Percentiles rank a stretch among this genome's conserved stretches.
Conservation (phyloP, 257 asterid genomes). For the Fraxinus excelsior region DNA sequence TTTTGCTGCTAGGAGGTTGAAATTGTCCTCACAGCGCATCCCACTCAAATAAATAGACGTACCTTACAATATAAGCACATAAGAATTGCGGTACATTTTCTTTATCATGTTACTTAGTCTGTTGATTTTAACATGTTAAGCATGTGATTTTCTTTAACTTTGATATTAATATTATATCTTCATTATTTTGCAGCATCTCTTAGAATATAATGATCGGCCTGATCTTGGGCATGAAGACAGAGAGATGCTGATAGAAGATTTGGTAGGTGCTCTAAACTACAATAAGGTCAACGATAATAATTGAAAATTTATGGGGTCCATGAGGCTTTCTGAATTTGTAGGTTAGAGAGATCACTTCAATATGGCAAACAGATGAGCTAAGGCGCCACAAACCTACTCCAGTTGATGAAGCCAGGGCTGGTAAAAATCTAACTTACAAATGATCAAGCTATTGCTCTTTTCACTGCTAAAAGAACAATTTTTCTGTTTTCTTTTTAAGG, state of each 20-base stretch:
- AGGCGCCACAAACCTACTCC: slow-evolving; percentile 98
- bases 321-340: slow-evolving; percentile 31
- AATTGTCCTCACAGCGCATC: slow-evolving; percentile 99
- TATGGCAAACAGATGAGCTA: slow-evolving; percentile 98
- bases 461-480: too few relatives aligned
- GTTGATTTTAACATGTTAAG: not conserved
- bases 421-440: slow-evolving; percentile 39
- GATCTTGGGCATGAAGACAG: slow-evolving; percentile 87
- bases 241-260: slow-evolving; percentile 93
- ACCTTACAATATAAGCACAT: slow-evolving; percentile 95
- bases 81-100: slow-evolving; percentile 72
- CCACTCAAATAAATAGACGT: slow-evolving; percentile 92
- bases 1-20: slow-evolving; percentile 69
- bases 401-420: slow-evolving; percentile 99
- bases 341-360: slow-evolving; percentile 93
- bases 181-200: slow-evolving; percentile 70
- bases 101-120: not conserved
- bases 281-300: slow-evolving; percentile 6
- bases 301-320: not conserved
- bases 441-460: too few relatives aligned
- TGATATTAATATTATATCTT: not conserved
- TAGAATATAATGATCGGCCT: slow-evolving; percentile 84
- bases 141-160: slow-evolving; percentile 7
- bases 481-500: slow-evolving; percentile 43
- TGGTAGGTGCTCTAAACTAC: slow-evolving; percentile 49